Conservation (phyloP, 2,329 filamentous ascomycete species). For the Microdochium bolleyi region DNA sequence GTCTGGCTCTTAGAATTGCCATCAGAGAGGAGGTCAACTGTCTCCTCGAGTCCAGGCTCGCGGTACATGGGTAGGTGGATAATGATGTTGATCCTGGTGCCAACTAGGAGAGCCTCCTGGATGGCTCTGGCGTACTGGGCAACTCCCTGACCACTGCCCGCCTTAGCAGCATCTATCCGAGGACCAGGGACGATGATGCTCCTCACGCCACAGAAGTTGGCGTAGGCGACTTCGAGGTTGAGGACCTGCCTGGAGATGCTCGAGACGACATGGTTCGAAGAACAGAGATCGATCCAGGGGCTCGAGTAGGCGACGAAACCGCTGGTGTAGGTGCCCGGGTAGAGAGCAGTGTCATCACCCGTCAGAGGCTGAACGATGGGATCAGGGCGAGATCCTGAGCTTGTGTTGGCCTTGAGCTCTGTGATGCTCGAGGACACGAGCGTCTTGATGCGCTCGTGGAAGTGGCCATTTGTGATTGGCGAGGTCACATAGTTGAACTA, state of each 20-base stretch:
- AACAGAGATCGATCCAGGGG: slow-evolving; percentile 87
- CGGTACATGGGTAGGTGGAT: slow-evolving; percentile 81
- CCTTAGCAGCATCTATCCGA: slow-evolving; percentile 48
- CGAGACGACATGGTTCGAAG: slow-evolving; percentile 72
- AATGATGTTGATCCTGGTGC: slow-evolving; percentile 69
- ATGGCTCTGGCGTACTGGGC: slow-evolving; percentile 78
- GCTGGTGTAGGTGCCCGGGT: slow-evolving; percentile 59
- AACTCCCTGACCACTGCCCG: slow-evolving; percentile 41
- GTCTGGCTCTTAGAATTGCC: slow-evolving; percentile 30
- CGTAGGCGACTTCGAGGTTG: slow-evolving; percentile 86
- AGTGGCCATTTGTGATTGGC: slow-evolving; percentile 68
- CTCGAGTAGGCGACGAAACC: slow-evolving; percentile 76
- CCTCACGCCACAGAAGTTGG: slow-evolving; percentile 85
- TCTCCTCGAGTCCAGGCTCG: slow-evolving; percentile 51
- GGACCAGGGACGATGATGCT: slow-evolving; percentile 81
- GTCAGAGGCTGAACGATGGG: slow-evolving; percentile 62
- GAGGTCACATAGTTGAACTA: slow-evolving; percentile 75
- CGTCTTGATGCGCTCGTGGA: slow-evolving; percentile 59
- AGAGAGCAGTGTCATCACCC: slow-evolving; percentile 69
- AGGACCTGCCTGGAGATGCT: slow-evolving; percentile 85
- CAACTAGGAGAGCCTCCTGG: slow-evolving; percentile 68
- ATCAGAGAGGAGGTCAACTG: slow-evolving; percentile 42
- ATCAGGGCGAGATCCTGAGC: slow-evolving; percentile 39
- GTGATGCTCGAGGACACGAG: slow-evolving; percentile 50
- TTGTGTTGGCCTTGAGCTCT: slow-evolving; percentile 33